Percentiles rank a stretch among this genome's conserved stretches.
These are phyloP conservation scores for Cercophora samala DNA, from an alignment of 495 filamentous ascomycete species.

Conservation along the genomic window DNA sequence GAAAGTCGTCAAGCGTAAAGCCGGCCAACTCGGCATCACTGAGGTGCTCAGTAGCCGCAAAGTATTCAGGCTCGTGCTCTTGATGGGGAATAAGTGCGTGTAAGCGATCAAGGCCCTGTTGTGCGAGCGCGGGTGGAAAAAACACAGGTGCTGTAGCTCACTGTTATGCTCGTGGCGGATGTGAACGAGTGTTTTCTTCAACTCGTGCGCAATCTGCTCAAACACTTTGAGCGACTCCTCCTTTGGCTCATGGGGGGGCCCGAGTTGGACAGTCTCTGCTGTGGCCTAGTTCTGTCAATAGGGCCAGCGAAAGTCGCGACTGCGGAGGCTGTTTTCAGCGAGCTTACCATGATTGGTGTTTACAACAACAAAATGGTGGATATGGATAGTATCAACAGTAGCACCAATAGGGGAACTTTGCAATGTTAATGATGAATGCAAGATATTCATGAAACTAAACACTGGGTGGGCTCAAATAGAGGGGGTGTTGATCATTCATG, in stretches of 20 bases:
- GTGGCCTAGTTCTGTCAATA: conserved; percentile 41
- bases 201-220: conserved; percentile 43
- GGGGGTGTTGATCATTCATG: background rate
- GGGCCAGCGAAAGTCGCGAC: background rate
- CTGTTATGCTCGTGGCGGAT: conserved; percentile 43
- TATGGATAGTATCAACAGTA: too few species aligned
- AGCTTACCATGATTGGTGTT: background rate
- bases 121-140: background rate
- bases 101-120: background rate
- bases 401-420: too few species aligned
- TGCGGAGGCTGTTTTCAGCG: background rate
- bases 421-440: too few species aligned
- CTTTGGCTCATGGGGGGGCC: conserved; percentile 47
- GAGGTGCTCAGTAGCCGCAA: conserved; percentile 46
- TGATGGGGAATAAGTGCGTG: background rate
- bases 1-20: conserved; percentile 48
- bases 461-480: background rate
- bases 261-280: conserved; percentile 50
- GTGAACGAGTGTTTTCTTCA: conserved; percentile 51
- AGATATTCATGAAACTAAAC: too few species aligned
- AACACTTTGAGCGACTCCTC: conserved; percentile 52
- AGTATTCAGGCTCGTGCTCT: conserved; percentile 50
- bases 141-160: conserved; percentile 15
- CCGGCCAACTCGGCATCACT: conserved; percentile 45
- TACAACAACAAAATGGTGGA: too few species aligned